Evolutionary conservation across 805 yeast species (phyloP), one percentile per base, ranked within the genome.

Genomic region (Candida hungchunana): DNA sequence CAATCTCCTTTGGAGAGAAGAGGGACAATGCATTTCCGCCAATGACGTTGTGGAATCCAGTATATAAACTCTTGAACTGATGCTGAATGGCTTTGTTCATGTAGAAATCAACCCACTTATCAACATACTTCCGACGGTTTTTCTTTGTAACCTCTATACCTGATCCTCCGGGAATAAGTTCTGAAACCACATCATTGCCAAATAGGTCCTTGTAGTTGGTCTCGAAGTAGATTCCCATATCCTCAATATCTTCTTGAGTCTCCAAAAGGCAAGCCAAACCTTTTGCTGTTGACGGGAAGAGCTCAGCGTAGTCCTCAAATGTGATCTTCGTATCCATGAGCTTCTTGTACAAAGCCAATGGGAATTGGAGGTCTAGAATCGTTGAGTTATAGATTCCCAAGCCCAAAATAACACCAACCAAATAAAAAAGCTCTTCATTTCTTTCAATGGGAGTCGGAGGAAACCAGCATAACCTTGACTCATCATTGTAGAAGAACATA

Each of bases 341-440:
- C 42, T 84, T 73, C 60, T 87, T 89, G 61, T 83, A 93, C 25
- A 88, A 58, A 0, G 83, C 83, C 22, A 64, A 62, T 0, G 97
- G 96, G 37, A 90, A 76, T 29, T 73, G 73, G 37, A 90, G 63
- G 55, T 88, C 96, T 30, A 90, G 63, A 32, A 89, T 87, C 1
- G 88, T 82, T 1, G 96, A 83, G 58, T 90, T 93, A 58, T 85
- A 87, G 22, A 93, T 79, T 0, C 97, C 97, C 47, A 93, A 67
- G 0, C 96, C 97, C 26, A 93, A 60, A 2, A 88, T 80, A 2
- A 83, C 84, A 0, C 98, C 98, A 36, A 88, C 80, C 24, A 87
- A 63, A 51, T 75, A 80, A 59, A 80, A 89, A 42, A 78, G 61
- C 41, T 80, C 86, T 16, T 56, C 53, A 39, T 64, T 62, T 19